These are phyloP conservation scores for Ustilago trichophora DNA, from an alignment of 1,284 basidiomycete species.

Conservation along the genomic window DNA sequence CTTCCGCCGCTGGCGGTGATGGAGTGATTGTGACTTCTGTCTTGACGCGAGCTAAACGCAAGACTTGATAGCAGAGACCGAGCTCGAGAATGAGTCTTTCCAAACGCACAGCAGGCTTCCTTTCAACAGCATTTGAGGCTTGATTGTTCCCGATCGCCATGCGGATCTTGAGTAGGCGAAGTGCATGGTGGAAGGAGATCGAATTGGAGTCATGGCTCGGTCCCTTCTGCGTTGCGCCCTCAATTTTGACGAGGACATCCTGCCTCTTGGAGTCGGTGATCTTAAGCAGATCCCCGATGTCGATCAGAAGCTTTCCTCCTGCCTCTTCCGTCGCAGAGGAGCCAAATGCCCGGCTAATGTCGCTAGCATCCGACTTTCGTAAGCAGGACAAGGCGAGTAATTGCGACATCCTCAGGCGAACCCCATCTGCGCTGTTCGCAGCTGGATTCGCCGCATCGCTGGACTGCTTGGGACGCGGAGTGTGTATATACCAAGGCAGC, in stretches of 20 bases:
- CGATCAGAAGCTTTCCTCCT: constrained; percentile 12
- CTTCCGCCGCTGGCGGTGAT: constrained; percentile 9
- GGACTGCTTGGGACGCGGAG: neutral
- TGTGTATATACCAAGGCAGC: constrained; percentile 2
- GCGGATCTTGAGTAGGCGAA: constrained; percentile 42
- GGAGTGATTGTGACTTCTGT: constrained; percentile 9
- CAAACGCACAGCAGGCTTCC: neutral
- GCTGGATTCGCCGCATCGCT: neutral
- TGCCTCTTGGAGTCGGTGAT: constrained; percentile 43
- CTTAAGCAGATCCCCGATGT: constrained; percentile 31
- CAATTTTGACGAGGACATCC: constrained; percentile 37
- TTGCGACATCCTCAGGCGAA: neutral
- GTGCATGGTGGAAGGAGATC: constrained; percentile 28
- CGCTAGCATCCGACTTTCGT: constrained; percentile 29
- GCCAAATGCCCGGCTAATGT: constrained; percentile 20
- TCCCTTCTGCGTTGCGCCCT: constrained; percentile 33
- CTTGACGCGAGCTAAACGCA: constrained; percentile 23
- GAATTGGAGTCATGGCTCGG: constrained; percentile 34
- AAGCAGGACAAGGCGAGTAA: constrained; percentile 24
- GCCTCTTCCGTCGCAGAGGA: neutral
- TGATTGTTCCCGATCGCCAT: too few species aligned
- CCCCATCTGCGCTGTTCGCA: neutral
- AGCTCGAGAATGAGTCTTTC: constrained; percentile 33
- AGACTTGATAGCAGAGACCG: constrained; percentile 25
- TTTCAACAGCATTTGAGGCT: too few species aligned